Evolutionary conservation across 2,329 filamentous ascomycete species (phyloP), one percentile per base, ranked within the genome.

Genomic region (Cladophialophora chaetospira): DNA sequence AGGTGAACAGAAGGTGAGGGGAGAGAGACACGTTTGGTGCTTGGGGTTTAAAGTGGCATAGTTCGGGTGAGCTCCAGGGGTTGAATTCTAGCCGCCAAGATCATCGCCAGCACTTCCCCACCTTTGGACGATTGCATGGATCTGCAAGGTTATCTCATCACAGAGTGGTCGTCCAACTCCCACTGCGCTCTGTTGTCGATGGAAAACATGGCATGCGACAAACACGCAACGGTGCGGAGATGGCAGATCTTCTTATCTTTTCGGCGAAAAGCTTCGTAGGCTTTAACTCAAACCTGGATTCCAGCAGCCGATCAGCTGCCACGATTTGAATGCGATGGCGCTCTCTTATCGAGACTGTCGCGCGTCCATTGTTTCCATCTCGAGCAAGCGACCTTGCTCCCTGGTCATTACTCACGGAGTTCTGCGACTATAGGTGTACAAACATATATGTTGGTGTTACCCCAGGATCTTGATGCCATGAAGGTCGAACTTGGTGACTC

Each of bases 161-260:
- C 10, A 33, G n/a, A 8, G 10, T 8, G 10, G 3, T 33, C 3
- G 31, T 11, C 31, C 31, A 8, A 8, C 31, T 33, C n/a, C n/a
- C 31, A 33, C 3, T 9, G 17, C 17, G 8, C 17, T 19, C 48
- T 51, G 35, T 42, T 23, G 15, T 31, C 48, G 23, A 17, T 5
- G 48, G 29, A 17, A n/a, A 43, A 33, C 48, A 51, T 42, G 48
- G 36, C 11, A 5, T 26, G 23, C 8, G 17, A 13, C 15, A n/a
- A 5, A 17, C 15, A 15, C 15, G 35, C n/a, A n/a, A 17, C 9
- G 29, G 15, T 36, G 33, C 46, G 46, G 46, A 49, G 31, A 49
- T 49, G 29, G 11, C 46, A 49, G 21, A 40, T 11, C 19, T 21
- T 23, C 48, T 51, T 51, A 51, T 51, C 48, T 49, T 19, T 48